A percentile compares a stretch with the other conserved stretches of the same genome.
Evolutionary conservation across 495 filamentous ascomycete genomes (phyloP).

Genomic region (Podospora pseudocomata): DNA sequence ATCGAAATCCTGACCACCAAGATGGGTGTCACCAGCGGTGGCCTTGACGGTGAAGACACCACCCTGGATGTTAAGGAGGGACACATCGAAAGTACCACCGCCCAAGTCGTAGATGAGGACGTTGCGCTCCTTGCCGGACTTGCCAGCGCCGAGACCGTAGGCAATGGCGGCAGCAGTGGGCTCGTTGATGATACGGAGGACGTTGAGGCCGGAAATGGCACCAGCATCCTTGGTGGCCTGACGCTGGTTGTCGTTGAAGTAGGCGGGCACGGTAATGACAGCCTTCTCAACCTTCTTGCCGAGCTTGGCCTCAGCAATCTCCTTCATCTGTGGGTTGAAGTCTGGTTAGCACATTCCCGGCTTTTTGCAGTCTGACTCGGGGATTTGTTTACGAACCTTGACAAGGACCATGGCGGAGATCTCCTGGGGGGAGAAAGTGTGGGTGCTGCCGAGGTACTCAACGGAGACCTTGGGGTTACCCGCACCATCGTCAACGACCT

Average conservation of each 20-base stretch:
- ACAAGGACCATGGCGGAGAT: slow-evolving; percentile 93
- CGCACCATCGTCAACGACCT: slow-evolving; percentile 75
- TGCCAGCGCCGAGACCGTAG: slow-evolving; percentile 91
- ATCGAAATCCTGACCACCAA: slow-evolving; percentile 99
- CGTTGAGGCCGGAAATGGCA: slow-evolving; percentile 94
- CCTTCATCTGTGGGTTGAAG: slow-evolving; percentile 69
- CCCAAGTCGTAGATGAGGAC: slow-evolving; percentile 99
- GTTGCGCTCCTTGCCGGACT: slow-evolving; percentile 93
- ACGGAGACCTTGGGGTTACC: slow-evolving; percentile 92
- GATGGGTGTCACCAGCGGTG: slow-evolving; percentile 96
- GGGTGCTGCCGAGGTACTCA: slow-evolving; percentile 89
- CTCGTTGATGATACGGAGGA: slow-evolving; percentile 99
- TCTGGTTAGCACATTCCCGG: slow-evolving; percentile 12
- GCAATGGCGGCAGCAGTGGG: slow-evolving; percentile 95
- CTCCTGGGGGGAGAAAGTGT: slow-evolving; percentile 96
- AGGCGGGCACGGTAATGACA: slow-evolving; percentile 95
- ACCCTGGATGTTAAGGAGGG: slow-evolving; percentile 95
- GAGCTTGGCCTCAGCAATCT: slow-evolving; percentile 94
- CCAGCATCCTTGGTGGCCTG: slow-evolving; percentile 99
- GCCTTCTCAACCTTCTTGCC: slow-evolving; percentile 97
- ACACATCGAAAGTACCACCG: slow-evolving; percentile 99
- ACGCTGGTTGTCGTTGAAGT: slow-evolving; percentile 99
- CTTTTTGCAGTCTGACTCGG: neutral
- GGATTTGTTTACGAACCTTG: slow-evolving; percentile 56
- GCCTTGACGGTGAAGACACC: slow-evolving; percentile 99